Conservation (phyloP, 495 filamentous ascomycete genomes). For the Penicillium robsamsonii region DNA sequence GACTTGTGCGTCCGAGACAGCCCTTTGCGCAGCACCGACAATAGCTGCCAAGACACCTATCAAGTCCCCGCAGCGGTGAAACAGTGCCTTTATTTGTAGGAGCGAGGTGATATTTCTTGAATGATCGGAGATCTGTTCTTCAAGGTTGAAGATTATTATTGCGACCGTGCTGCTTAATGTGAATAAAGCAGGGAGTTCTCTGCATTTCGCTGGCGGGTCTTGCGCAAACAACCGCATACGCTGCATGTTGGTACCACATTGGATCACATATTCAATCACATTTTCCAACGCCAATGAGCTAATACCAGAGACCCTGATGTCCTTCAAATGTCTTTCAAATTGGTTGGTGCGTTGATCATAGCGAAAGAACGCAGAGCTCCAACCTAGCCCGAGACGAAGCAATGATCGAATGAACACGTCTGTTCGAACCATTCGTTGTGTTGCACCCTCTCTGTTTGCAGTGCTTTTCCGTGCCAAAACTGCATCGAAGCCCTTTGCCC, state of each 20-base stretch:
- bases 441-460: constrained; percentile 4
- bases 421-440: constrained; percentile 30
- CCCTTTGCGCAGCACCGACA: constrained; percentile 51
- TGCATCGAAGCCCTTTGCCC: constrained; percentile 70
- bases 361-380: constrained; percentile 74
- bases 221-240: constrained; percentile 59
- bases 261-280: constrained; percentile 57
- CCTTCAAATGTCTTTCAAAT: constrained; percentile 56
- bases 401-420: constrained; percentile 60
- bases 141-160: constrained; percentile 39
- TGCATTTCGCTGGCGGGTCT: constrained; percentile 29
- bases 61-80: constrained; percentile 61
- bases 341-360: constrained; percentile 56
- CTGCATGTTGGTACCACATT: constrained; percentile 66
- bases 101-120: constrained; percentile 31
- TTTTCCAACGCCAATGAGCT: constrained; percentile 56
- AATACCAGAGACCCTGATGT: constrained; percentile 66
- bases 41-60: constrained; percentile 61
- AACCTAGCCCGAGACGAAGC: constrained; percentile 71
- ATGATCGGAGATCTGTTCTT: constrained; percentile 32
- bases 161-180: constrained; percentile 37
- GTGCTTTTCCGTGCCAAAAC: constrained; percentile 42
- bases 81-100: constrained; percentile 67
- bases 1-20: constrained; percentile 63
- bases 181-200: constrained; percentile 33